Percentiles rank a stretch among this genome's conserved stretches.
phyloP scores from a whole-genome alignment of 1,284 basidiomycete species.

The Gomphus bonarii region DNA sequence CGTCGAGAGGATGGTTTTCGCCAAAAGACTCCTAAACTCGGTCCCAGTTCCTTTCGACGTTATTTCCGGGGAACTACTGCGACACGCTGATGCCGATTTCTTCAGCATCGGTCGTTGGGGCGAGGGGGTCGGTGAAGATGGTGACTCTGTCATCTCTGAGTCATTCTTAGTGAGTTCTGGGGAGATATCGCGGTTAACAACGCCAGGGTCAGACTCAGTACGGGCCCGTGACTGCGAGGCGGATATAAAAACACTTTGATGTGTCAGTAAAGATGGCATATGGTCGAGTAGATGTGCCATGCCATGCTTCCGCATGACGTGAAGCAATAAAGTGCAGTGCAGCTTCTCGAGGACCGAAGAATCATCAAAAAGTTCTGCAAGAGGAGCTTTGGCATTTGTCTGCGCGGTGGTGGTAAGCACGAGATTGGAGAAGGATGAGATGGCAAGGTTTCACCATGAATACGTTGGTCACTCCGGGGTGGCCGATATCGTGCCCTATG shows the following conservation, averaged over 20 bases:
- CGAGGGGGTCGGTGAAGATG: background rate
- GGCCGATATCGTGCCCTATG: conserved; percentile 92
- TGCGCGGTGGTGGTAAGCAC: conserved; percentile 22
- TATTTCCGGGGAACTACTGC: conserved; percentile 4
- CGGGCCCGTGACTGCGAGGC: background rate
- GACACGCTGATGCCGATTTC: conserved; percentile 3
- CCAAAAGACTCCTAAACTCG: conserved; percentile 63
- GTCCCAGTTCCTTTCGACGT: conserved; percentile 26
- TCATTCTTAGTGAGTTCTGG: background rate
- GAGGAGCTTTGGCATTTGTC: conserved; percentile 87
- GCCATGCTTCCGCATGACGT: conserved; percentile 74
- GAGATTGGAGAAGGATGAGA: background rate
- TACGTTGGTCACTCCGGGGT: conserved; percentile 84
- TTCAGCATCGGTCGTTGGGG: background rate
- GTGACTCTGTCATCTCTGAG: background rate
- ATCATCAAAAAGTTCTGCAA: conserved; percentile 81
- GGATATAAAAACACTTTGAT: background rate
- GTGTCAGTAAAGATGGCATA: background rate
- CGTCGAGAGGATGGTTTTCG: conserved; percentile 77
- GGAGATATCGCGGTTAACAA: conserved; percentile 1
- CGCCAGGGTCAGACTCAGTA: conserved; percentile 10
- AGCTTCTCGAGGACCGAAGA: conserved; percentile 88
- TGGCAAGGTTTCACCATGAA: conserved; percentile 66
- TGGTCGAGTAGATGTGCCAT: conserved; percentile 56
- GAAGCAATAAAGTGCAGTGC: conserved; percentile 79